Evolutionary conservation across 805 yeast genomes (phyloP), one percentile per base, ranked within the genome.

Genomic region (Martiniozyma abietophila): DNA sequence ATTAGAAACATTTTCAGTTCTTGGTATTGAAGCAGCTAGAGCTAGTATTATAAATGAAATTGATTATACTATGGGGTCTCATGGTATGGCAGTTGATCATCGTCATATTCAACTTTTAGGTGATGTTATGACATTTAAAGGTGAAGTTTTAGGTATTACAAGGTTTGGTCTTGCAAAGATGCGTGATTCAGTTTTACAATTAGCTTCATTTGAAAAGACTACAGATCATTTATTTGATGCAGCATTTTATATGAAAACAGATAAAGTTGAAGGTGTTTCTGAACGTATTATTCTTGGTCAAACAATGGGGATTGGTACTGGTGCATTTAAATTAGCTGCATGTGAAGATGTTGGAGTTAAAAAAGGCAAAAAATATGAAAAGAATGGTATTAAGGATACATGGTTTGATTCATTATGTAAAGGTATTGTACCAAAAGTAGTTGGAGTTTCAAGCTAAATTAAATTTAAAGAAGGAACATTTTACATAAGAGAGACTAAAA

Each of bases 71-170:
- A 92, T 92, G 99, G 78, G 95, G 54, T 85, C 86, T 61, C 98
- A 92, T 67, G 99, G 99, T 61, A 92, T 92, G 98, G 84, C 95
- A 57, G 96, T 92, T 32, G 99, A 92, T 68, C 98, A 97, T 41
- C 95, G 99, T 68, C 99, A 92, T 59, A 88, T 94, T 56, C 97
- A 92, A 64, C 66, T 92, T 30, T 65, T 92, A 44, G 98, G 98
- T 45, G 99, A 92, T 59, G 97, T 92, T 32, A 92, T 92, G 99
- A 85, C 97, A 0, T 92, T 84, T 59, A 92, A 92, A 62, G 99
- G 99, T 40, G 98, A 92, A 56, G 95, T 92, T 9, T 69, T 94
- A 47, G 98, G 99, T 59, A 92, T 92, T 54, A 92, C 99, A 2
- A 74, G 99, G 63, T 92, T 92, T 51, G 99, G 99, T 47, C 68